phyloP scores from a whole-genome alignment of 306 rosid genomes.

The Vigna radiata region DNA sequence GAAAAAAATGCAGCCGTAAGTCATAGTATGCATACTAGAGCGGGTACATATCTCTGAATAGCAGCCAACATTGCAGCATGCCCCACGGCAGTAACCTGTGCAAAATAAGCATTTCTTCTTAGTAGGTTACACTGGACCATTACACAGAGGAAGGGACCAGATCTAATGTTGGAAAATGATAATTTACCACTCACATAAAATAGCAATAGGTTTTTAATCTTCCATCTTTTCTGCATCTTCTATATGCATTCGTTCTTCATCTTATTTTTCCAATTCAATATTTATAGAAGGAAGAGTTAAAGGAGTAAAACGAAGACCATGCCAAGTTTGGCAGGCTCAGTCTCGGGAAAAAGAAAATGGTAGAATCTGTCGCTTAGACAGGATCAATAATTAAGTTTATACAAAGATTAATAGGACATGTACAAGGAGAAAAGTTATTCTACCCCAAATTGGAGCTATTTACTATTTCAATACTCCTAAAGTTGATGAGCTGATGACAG shows the following conservation, averaged over 20 bases:
- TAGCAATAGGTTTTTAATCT: slow-evolving; percentile 23
- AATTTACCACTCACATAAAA: slow-evolving; percentile 12
- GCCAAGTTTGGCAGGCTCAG: slow-evolving; percentile 7
- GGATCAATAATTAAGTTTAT: slow-evolving; percentile 15
- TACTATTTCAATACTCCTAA: neutral
- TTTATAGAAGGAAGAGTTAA: neutral
- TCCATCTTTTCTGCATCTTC: slow-evolving; percentile 25
- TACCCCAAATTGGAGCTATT: neutral
- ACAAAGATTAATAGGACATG: neutral
- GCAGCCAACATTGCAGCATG: slow-evolving; percentile 99
- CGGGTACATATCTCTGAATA: slow-evolving; percentile 95
- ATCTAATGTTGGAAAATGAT: slow-evolving; percentile 27
- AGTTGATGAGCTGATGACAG: neutral
- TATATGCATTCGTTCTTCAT: slow-evolving; percentile 9
- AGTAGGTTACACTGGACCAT: slow-evolving; percentile 33
- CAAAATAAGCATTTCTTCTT: slow-evolving; percentile 44
- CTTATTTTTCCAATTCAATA: slow-evolving; percentile 26
- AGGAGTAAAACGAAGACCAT: neutral
- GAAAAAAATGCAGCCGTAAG: slow-evolving; percentile 9
- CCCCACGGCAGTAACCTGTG: slow-evolving; percentile 96
- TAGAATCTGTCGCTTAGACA: slow-evolving; percentile 13
- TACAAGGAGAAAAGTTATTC: neutral
- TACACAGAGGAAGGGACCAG: slow-evolving; percentile 12
- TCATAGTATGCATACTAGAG: slow-evolving; percentile 65
- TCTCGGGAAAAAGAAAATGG: neutral